phyloP scores from a whole-genome alignment of 2,329 filamentous ascomycete genomes.

The Colletotrichum sp. region DNA sequence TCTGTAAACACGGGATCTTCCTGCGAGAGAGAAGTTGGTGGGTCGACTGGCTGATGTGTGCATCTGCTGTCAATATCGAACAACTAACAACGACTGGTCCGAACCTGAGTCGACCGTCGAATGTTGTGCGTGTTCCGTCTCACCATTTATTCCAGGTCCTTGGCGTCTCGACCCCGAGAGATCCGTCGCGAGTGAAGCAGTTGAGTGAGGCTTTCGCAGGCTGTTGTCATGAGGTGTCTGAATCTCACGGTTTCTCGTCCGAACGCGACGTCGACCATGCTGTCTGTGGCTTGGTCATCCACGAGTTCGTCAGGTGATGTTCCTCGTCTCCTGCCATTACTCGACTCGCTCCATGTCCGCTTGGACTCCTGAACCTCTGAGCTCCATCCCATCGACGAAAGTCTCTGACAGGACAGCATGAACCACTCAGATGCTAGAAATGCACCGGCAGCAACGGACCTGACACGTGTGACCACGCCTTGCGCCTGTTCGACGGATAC shows the following conservation, averaged over 20 bases:
- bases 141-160: background rate
- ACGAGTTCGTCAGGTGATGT: background rate
- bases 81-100: background rate
- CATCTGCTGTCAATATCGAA: background rate
- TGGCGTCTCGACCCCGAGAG: background rate
- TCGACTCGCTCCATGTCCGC: background rate
- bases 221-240: background rate
- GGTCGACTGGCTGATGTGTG: background rate
- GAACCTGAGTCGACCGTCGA: background rate
- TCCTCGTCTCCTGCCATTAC: background rate
- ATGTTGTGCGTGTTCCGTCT: background rate
- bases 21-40: background rate
- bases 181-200: background rate
- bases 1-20: background rate
- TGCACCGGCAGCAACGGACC: background rate
- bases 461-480: background rate
- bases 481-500: background rate
- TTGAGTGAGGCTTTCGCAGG: background rate
- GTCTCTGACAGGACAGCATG: conserved; percentile 9
- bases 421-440: background rate
- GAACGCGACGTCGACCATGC: background rate
- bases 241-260: background rate
- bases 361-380: background rate
- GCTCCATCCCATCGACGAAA: background rate
- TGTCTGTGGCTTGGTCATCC: background rate